A percentile compares a stretch with the other conserved stretches of the same genome.
phyloP scores from a whole-genome alignment of 177 flowering plant genomes.

The Telopea speciosissima region DNA sequence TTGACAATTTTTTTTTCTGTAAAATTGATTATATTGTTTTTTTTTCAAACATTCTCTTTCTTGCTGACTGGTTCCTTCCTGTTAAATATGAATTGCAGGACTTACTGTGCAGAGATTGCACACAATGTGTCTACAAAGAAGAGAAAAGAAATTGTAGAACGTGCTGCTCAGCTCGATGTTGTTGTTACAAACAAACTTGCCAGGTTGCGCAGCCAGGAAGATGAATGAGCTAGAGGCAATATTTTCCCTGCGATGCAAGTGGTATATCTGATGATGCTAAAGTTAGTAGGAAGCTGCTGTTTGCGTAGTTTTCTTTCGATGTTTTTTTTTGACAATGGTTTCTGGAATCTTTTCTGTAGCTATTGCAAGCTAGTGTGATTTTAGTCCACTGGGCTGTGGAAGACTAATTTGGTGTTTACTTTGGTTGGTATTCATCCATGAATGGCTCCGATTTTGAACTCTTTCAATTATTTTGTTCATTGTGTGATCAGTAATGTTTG shows the following conservation, averaged over 20 bases:
- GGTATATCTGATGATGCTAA: neutral
- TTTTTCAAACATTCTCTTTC: neutral
- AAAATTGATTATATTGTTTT: neutral
- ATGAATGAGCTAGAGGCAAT: constrained; percentile 34
- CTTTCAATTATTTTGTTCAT: no score
- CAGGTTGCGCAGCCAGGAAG: constrained; percentile 84
- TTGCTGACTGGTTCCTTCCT: neutral
- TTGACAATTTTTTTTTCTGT: neutral
- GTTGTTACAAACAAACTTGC: constrained; percentile 79
- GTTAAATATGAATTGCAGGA: constrained; percentile 27
- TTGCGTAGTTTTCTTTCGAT: neutral
- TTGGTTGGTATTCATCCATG: neutral
- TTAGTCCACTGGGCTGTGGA: no score
- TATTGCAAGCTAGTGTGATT: neutral
- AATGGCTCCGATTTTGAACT: no score
- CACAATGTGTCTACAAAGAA: constrained; percentile 66
- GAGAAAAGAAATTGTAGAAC: constrained; percentile 71
- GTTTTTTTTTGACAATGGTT: no score
- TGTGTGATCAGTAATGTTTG: no score
- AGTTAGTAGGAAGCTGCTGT: neutral
- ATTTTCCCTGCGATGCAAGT: neutral
- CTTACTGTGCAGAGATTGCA: constrained; percentile 79
- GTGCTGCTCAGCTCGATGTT: constrained; percentile 76
- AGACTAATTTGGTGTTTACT: neutral
- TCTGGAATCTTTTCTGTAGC: neutral